Percentiles rank a stretch among this genome's conserved stretches.
These are phyloP conservation scores for Syncephalastrum sp. DNA, from an alignment of 371 early-diverging fungal species.

Conservation along the genomic window DNA sequence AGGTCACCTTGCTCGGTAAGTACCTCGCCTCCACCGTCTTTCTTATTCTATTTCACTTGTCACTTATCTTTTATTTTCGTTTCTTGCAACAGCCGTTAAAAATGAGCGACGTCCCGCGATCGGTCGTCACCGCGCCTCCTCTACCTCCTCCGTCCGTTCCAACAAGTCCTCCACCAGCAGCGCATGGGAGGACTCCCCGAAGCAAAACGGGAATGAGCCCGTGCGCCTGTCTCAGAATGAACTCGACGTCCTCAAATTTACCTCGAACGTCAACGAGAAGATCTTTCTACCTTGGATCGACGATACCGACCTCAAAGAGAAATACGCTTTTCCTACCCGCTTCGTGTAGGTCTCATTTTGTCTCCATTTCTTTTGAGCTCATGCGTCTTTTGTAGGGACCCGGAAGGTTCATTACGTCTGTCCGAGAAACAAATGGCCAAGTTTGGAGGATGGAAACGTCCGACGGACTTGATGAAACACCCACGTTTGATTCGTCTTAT, in stretches of 20 bases:
- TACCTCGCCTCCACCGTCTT: too few species aligned
- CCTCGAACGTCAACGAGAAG: slow-evolving; percentile 72
- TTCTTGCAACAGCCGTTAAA: slow-evolving; percentile 10
- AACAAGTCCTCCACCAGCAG: slow-evolving; percentile 12
- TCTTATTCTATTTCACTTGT: too few species aligned
- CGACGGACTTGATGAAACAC: slow-evolving; percentile 65
- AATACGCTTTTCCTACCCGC: slow-evolving; percentile 45
- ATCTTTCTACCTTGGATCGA: slow-evolving; percentile 78
- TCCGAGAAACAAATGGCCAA: slow-evolving; percentile 72
- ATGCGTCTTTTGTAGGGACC: slow-evolving; percentile 35
- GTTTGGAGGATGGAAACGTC: slow-evolving; percentile 84
- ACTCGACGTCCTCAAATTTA: slow-evolving; percentile 58
- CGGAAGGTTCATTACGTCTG: slow-evolving; percentile 75
- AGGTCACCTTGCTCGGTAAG: slow-evolving; percentile 17
- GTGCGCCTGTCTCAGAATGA: slow-evolving; percentile 43
- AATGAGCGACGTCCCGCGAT: slow-evolving; percentile 12
- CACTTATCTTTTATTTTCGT: background rate
- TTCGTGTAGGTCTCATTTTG: slow-evolving; percentile 32
- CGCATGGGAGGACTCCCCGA: slow-evolving; percentile 14
- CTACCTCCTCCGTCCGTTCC: slow-evolving; percentile 18
- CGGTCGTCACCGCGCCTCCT: slow-evolving; percentile 20
- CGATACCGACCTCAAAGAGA: slow-evolving; percentile 59
- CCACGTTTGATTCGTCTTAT: slow-evolving; percentile 67
- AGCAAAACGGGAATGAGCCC: slow-evolving; percentile 11
- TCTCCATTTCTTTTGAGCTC: background rate